These are phyloP conservation scores for Colletotrichum kahawae DNA, from an alignment of 2,329 filamentous ascomycete species.

Conservation along the genomic window DNA sequence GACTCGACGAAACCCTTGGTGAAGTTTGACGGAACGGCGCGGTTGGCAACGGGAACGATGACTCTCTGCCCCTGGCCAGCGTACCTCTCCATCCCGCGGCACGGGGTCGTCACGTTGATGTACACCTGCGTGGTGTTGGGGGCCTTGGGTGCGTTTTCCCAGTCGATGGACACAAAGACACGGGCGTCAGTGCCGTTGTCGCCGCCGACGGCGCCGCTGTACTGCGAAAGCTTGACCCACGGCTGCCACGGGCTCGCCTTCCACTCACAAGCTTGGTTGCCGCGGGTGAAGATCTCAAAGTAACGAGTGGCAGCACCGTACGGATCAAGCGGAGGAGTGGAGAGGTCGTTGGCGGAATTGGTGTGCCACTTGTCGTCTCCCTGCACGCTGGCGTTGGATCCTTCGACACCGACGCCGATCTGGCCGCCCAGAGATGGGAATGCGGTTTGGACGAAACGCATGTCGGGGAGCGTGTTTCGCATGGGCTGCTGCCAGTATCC, in stretches of 20 bases:
- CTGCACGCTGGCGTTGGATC: constrained; percentile 68
- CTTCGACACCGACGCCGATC: constrained; percentile 68
- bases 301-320: constrained; percentile 62
- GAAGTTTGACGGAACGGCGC: constrained; percentile 55
- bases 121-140: constrained; percentile 50
- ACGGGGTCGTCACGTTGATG: constrained; percentile 57
- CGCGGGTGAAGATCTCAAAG: constrained; percentile 68
- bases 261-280: constrained; percentile 58
- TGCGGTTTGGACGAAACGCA: constrained; percentile 62
- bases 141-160: constrained; percentile 59
- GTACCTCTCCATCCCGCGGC: constrained; percentile 47
- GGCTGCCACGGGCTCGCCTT: constrained; percentile 48
- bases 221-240: constrained; percentile 58
- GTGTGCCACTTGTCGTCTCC: constrained; percentile 56
- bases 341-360: constrained; percentile 58
- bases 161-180: constrained; percentile 61
- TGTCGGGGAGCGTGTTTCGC: constrained; percentile 68
- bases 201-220: constrained; percentile 53
- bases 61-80: constrained; percentile 47
- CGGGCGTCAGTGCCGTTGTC: constrained; percentile 55
- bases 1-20: constrained; percentile 66
- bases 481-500: constrained; percentile 74
- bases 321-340: constrained; percentile 60
- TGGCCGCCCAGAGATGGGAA: constrained; percentile 66
- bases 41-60: constrained; percentile 59